Conservation (phyloP, 2,329 filamentous ascomycete genomes). For the Teratosphaeria viscida region DNA sequence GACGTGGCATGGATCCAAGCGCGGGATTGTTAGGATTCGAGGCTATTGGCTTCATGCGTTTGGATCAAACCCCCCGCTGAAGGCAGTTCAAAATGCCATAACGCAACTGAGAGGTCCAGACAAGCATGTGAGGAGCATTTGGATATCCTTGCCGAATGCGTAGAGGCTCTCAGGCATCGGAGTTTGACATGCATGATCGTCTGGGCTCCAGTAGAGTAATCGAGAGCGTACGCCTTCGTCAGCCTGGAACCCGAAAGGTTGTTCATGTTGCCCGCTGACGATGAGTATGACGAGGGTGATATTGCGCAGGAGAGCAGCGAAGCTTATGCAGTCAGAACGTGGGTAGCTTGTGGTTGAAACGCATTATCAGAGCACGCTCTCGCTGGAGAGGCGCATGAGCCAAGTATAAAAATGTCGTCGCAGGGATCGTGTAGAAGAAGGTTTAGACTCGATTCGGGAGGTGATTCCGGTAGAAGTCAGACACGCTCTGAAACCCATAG, state of each 20-base stretch:
- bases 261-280: neutral
- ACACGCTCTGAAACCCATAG: no score
- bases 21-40: neutral
- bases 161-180: no score
- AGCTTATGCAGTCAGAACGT: neutral
- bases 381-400: no score
- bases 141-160: neutral
- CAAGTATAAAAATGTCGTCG: no score
- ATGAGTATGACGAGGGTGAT: neutral
- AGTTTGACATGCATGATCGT: neutral
- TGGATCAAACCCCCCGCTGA: neutral
- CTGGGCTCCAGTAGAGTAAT: neutral
- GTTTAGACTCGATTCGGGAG: no score
- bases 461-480: no score
- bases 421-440: no score
- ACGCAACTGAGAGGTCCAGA: neutral
- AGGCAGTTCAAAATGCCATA: neutral
- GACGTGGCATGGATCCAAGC: neutral
- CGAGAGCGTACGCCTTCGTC: neutral
- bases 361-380: no score
- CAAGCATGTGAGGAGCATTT: neutral
- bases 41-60: neutral
- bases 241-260: neutral
- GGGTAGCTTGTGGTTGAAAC: neutral
- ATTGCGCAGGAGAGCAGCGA: no score